Evolutionary conservation across 192 early-diverging fungal genomes (phyloP).

Genomic region (Rhizophagus clarus): DNA sequence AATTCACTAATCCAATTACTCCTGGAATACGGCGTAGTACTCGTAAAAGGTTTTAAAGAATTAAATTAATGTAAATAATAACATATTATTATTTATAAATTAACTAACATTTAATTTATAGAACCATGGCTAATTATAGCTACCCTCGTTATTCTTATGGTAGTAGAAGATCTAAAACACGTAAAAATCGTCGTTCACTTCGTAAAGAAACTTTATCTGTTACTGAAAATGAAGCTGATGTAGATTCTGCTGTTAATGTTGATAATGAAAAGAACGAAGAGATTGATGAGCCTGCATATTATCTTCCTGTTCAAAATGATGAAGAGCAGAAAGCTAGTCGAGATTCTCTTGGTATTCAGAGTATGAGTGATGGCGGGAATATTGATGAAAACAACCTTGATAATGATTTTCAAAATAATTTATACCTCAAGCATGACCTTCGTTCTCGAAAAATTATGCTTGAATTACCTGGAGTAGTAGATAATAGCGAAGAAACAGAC

Average conservation of each 20-base stretch:
- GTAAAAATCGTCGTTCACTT: background rate
- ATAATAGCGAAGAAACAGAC: too few relatives aligned
- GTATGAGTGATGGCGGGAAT: background rate
- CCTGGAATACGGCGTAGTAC: background rate
- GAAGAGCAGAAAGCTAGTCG: background rate
- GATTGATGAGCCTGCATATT: background rate
- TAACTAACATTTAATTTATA: background rate
- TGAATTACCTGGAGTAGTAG: too few relatives aligned
- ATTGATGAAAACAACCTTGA: background rate
- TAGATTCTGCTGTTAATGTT: background rate
- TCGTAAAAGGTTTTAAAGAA: background rate
- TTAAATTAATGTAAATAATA: too few relatives aligned
- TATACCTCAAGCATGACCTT: background rate
- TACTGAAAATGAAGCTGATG: conserved; percentile 17
- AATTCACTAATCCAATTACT: background rate
- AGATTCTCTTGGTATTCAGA: background rate
- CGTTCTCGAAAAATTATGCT: background rate
- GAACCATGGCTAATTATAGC: background rate
- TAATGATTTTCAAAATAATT: background rate
- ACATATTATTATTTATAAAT: background rate
- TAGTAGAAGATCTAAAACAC: background rate
- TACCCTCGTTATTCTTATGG: background rate
- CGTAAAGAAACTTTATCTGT: background rate
- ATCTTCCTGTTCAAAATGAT: background rate
- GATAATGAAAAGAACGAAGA: background rate